These are phyloP conservation scores for Nemania bipapillata DNA, from an alignment of 2,329 filamentous ascomycete genomes.

Conservation along the genomic window DNA sequence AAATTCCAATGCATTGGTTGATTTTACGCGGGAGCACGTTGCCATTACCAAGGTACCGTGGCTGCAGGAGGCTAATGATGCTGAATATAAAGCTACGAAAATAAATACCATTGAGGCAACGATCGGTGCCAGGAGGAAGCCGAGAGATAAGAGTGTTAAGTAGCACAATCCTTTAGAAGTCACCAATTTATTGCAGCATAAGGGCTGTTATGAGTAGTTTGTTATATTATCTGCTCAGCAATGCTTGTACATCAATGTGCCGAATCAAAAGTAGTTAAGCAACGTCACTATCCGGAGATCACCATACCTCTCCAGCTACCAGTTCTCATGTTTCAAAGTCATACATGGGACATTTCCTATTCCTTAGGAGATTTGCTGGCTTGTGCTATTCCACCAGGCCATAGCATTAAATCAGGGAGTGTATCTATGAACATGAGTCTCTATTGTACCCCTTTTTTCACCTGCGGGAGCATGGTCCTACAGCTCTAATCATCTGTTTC, in stretches of 20 bases:
- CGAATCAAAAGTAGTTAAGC: background rate
- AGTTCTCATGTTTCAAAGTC: background rate
- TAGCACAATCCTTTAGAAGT: background rate
- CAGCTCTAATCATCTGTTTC: background rate
- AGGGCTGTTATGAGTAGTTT: background rate
- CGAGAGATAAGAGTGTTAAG: constrained; percentile 15
- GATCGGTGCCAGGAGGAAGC: constrained; percentile 54
- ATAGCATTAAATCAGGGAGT: background rate
- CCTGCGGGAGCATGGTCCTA: too few relatives aligned
- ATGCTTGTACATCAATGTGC: background rate
- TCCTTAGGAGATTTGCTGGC: background rate
- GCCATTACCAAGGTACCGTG: constrained; percentile 65
- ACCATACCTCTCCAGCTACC: background rate
- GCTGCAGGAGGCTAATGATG: constrained; percentile 60
- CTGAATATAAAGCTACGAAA: constrained; percentile 59
- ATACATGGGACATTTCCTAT: background rate
- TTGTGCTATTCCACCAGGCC: background rate
- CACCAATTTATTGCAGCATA: background rate
- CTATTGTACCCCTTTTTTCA: background rate
- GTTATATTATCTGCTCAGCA: background rate
- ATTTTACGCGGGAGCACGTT: constrained; percentile 66
- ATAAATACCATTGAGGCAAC: constrained; percentile 59
- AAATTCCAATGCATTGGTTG: constrained; percentile 65
- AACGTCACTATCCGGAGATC: background rate
- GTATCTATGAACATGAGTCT: background rate